Evolutionary conservation across 352 stramenopile species (phyloP).

Genomic region (Thraustochytrium striatum): DNA sequence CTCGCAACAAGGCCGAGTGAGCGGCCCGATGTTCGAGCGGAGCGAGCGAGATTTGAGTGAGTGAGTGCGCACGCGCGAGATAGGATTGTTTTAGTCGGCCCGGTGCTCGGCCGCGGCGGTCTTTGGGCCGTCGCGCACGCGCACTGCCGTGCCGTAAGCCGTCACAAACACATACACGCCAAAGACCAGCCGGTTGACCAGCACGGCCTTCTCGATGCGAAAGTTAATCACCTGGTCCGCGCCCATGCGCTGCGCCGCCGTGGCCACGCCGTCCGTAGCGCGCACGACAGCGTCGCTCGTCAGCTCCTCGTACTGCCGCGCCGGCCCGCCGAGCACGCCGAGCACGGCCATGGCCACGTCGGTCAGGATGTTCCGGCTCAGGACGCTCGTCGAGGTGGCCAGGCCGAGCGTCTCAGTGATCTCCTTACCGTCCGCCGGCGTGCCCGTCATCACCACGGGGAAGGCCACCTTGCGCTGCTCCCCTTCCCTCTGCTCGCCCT

Average conservation of each 20-base stretch:
- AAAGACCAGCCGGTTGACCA: background rate
- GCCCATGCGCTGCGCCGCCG: background rate
- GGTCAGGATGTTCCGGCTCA: background rate
- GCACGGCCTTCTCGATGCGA: background rate
- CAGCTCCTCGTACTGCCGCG: background rate
- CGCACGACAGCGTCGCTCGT: background rate
- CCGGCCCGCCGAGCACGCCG: background rate
- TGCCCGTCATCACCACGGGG: background rate
- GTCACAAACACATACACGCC: constrained; percentile 1
- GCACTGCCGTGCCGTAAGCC: background rate
- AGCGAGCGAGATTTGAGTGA: too few species aligned
- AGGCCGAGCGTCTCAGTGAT: background rate
- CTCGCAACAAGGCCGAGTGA: too few species aligned
- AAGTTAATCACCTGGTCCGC: constrained; percentile 3
- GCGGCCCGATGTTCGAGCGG: too few species aligned
- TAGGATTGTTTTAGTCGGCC: too few species aligned
- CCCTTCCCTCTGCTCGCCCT: too few species aligned
- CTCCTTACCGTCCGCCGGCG: background rate
- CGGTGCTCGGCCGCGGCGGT: too few species aligned
- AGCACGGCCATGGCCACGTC: background rate
- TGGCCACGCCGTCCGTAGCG: background rate
- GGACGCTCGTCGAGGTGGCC: background rate
- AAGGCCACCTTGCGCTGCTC: background rate
- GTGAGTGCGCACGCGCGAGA: too few species aligned
- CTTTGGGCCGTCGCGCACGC: too few species aligned